Base-by-base conservation (phyloP, 352 stramenopile genomes). In the Discostella stelligera region DNA sequence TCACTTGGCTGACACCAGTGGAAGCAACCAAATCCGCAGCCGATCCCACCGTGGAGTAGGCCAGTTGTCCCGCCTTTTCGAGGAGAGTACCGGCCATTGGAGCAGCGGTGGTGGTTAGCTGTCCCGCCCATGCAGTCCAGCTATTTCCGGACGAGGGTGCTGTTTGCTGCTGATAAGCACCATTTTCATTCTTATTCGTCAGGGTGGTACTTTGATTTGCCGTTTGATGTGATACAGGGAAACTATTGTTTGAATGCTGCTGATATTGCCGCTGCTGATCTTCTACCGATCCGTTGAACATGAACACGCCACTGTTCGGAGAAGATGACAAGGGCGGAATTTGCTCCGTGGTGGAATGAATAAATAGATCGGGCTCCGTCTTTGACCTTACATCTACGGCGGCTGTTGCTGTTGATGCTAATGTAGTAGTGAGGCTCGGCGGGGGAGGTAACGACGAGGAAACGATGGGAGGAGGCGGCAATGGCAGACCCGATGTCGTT, bases 281-380 rank as follows among this genome's bases (percentile, higher is more conserved):
- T 37, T 70, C 46, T 23, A 16, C 11, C 20, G 16, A 46, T 56
- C 21, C 61, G 37, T 61, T 46, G 9, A 60, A 10, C n/a, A 37
- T 39, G 23, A 46, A 70, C 27, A 49, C 20, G 10, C n/a, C 16
- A 7, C 52, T 61, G n/a, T 69, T 70, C 3, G 76, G 76, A 5
- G 76, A 70, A 13, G 61, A 75, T 44, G 69, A 14, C 14, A 83
- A 55, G 58, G 66, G 52, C 3, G 76, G 76, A 32, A 83, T 83
- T 71, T 71, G 44, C 46, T 83, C 76, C n/a, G 46, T 67, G 0
- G 74, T 82, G 3, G 66, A 76, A 68, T 82, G 74, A 10, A 70
- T 61, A 1, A 49, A 53, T 62, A 27, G 55, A 16, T 8, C 8
- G 13, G n/a, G 44, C 23, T 13, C n/a, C 32, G 25, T n/a, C 18